Base-by-base conservation (phyloP, 208 protist species). In the Kentomonas sorsogonicus region DNA sequence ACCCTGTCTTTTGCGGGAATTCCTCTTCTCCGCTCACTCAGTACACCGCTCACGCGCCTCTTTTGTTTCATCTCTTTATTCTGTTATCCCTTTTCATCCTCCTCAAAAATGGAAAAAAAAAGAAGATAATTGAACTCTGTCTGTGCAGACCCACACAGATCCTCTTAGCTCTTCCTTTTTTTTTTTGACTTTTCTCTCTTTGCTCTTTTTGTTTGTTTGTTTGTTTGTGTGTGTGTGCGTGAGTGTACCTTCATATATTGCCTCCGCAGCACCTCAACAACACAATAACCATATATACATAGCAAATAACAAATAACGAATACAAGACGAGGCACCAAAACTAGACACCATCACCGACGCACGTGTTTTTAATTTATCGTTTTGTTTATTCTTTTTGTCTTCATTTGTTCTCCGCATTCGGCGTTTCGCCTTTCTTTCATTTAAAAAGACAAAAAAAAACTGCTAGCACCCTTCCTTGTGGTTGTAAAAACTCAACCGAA, bases 121-220 rank as follows among this genome's bases (percentile, higher is more conserved):
- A 25, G 20, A 7, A 29, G 23, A 26, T 26, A 53, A 52, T 29
- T 16, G 26, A 48, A 36, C 58, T 33, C 9, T 40, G 47, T 69
- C 1, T 34, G 27, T 27, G 11, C 38, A 18, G 11, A 41, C 16
- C 11, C 38, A 41, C 16, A 16, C 16, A 18, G 38, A 18, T 41
- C 16, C 11, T 41, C 16, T 33, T 9, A 30, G 4, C 30, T 50
- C n/a, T 62, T 50, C 30, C 34, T 69, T 40, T 45, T 55, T 63
- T 56, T 51, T 52, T 45, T 7, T 54, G 20, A 46, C 30, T 52
- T 2, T 50, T 22, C 60, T 54, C 25, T 20, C 36, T 63, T 63
- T 54, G 53, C 30, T 50, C 47, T 36, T 26, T n/a, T 47, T 63
- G 26, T 54, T 53, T 43, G 29, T 43, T 53, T 63, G 20, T 53